phyloP scores from a whole-genome alignment of 495 filamentous ascomycete genomes.

The Pyrenula aspistea region DNA sequence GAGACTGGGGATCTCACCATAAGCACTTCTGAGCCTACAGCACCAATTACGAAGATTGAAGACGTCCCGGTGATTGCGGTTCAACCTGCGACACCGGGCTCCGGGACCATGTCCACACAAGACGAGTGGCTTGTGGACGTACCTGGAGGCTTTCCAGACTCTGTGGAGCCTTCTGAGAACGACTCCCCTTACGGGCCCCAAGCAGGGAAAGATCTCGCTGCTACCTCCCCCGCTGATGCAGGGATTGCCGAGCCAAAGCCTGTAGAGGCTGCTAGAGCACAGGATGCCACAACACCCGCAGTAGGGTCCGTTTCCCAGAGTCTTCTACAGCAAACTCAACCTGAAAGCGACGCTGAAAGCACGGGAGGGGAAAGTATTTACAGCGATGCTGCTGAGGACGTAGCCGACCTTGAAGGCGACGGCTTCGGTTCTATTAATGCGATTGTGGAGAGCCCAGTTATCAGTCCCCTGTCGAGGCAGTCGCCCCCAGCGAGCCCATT shows the following conservation, averaged over 20 bases:
- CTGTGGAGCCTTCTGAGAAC: slow-evolving; percentile 2
- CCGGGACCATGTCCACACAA: slow-evolving; percentile 17
- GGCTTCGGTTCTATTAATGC: slow-evolving; percentile 79
- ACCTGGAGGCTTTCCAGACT: slow-evolving; percentile 18
- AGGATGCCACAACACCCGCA: slow-evolving; percentile 10
- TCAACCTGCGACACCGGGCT: slow-evolving; percentile 30
- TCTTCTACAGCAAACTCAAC: slow-evolving; percentile 14
- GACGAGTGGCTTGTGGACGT: slow-evolving; percentile 21
- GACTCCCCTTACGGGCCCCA: background rate
- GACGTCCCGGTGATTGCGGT: slow-evolving; percentile 33
- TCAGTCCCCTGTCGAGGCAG: slow-evolving; percentile 1
- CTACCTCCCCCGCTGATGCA: slow-evolving; percentile 19
- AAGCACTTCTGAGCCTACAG: background rate
- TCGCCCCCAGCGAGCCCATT: background rate
- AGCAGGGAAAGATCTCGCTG: background rate
- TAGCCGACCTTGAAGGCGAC: slow-evolving; percentile 53
- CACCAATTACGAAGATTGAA: background rate
- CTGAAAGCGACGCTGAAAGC: slow-evolving; percentile 34
- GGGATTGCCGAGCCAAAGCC: slow-evolving; percentile 26
- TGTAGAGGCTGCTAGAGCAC: slow-evolving; percentile 7
- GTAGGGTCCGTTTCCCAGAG: slow-evolving; percentile 16
- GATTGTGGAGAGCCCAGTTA: slow-evolving; percentile 52
- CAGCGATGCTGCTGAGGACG: slow-evolving; percentile 77
- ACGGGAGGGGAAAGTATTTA: slow-evolving; percentile 52
- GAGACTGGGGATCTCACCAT: background rate